These are phyloP conservation scores for Smittium culicis DNA, from an alignment of 371 early-diverging fungal species.

Conservation along the genomic window DNA sequence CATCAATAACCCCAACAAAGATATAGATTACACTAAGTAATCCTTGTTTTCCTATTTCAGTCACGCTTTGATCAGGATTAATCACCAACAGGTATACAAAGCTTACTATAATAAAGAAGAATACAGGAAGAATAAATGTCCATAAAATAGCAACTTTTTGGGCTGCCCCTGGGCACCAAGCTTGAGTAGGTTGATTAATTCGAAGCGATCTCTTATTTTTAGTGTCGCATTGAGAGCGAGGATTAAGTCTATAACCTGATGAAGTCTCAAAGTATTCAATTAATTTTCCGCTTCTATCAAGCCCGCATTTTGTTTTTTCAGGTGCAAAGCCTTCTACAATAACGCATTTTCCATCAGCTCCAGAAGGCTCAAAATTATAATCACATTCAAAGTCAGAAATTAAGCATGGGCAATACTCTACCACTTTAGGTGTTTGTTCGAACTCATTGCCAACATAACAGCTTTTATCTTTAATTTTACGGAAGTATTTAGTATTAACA, in stretches of 20 bases:
- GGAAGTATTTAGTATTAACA: conserved; percentile 53
- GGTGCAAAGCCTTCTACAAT: conserved; percentile 46
- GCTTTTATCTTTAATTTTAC: conserved; percentile 52
- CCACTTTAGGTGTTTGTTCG: conserved; percentile 39
- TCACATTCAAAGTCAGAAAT: conserved; percentile 79
- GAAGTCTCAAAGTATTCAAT: conserved; percentile 38
- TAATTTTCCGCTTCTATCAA: conserved; percentile 25
- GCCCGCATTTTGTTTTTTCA: conserved; percentile 37
- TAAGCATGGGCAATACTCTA: conserved; percentile 59
- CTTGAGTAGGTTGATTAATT: conserved; percentile 41
- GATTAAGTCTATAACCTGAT: conserved; percentile 60
- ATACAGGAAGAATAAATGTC: conserved; percentile 27
- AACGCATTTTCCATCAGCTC: conserved; percentile 37
- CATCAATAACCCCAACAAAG: background rate
- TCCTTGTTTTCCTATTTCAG: background rate
- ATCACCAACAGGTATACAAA: conserved; percentile 14
- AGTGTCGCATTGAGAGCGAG: conserved; percentile 45
- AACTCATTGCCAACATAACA: conserved; percentile 69
- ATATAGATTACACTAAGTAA: background rate
- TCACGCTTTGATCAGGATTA: background rate
- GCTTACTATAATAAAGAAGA: conserved; percentile 27
- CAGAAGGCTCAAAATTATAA: conserved; percentile 44
- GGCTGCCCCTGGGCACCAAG: conserved; percentile 50
- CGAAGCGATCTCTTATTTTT: conserved; percentile 34
- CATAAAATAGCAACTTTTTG: conserved; percentile 32